Evolutionary conservation across 768 basidiomycete species (phyloP).

Genomic region (Auriscalpium vulgare): DNA sequence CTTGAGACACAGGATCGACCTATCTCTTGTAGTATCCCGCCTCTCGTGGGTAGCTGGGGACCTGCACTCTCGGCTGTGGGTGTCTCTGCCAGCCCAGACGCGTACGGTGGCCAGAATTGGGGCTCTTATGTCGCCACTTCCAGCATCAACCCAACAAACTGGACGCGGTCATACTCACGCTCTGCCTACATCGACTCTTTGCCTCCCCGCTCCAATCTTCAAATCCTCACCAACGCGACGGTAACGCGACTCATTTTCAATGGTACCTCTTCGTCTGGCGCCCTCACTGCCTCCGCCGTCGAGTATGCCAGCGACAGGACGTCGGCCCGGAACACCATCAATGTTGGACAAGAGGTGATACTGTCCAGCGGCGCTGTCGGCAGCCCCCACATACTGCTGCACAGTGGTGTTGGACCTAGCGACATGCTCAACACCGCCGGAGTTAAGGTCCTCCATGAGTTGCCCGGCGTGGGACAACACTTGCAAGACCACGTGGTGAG

Average conservation of each 20-base stretch:
- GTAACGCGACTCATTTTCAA: slow-evolving; percentile 47
- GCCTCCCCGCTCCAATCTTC: slow-evolving; percentile 53
- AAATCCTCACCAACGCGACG: slow-evolving; percentile 51
- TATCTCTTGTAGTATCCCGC: slow-evolving; percentile 14
- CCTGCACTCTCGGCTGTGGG: slow-evolving; percentile 38
- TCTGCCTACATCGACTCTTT: slow-evolving; percentile 60
- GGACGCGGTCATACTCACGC: slow-evolving; percentile 58
- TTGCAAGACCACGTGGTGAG: slow-evolving; percentile 45
- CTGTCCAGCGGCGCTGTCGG: slow-evolving; percentile 40
- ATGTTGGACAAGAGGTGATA: slow-evolving; percentile 56
- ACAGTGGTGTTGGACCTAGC: slow-evolving; percentile 50
- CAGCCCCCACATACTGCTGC: slow-evolving; percentile 46
- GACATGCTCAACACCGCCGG: slow-evolving; percentile 41
- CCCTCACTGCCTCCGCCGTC: slow-evolving; percentile 36
- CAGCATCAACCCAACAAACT: slow-evolving; percentile 54
- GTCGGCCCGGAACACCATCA: slow-evolving; percentile 31
- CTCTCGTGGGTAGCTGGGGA: slow-evolving; percentile 34
- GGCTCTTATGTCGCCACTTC: slow-evolving; percentile 49
- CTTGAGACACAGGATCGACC: background rate
- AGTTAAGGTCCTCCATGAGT: slow-evolving; percentile 36
- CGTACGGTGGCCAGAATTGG: slow-evolving; percentile 40
- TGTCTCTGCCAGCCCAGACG: slow-evolving; percentile 30
- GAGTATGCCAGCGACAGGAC: slow-evolving; percentile 35
- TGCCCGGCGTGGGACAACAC: slow-evolving; percentile 57
- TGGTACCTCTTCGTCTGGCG: slow-evolving; percentile 21